Conservation (phyloP, 2,329 filamentous ascomycete species). For the Calonectria ilicicola region DNA sequence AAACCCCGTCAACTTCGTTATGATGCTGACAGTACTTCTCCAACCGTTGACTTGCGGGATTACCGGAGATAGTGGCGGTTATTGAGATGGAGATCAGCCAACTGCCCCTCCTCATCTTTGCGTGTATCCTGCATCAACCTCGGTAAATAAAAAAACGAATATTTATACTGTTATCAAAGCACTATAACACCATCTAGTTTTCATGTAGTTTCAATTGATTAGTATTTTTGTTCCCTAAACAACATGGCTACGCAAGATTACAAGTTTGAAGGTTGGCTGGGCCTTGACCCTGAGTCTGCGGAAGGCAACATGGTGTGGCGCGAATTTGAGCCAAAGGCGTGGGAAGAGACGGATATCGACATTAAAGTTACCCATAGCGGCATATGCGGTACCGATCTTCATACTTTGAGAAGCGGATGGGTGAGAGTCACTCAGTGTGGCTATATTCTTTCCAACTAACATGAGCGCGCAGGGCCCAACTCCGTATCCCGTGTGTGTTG, state of each 20-base stretch:
- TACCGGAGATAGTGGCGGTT: neutral
- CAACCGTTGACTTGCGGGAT: neutral
- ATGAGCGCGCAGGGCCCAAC: neutral
- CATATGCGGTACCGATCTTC: constrained; percentile 72
- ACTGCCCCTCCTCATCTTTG: neutral
- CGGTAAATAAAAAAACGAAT: neutral
- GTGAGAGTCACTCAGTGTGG: constrained; percentile 30
- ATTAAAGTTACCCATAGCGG: constrained; percentile 74
- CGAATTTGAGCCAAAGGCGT: constrained; percentile 70
- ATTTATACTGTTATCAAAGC: neutral
- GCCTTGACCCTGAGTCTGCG: constrained; percentile 52
- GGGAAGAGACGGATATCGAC: constrained; percentile 74
- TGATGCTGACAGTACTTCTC: neutral
- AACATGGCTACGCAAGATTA: constrained; percentile 40
- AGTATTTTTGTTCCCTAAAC: neutral
- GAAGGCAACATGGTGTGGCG: constrained; percentile 66
- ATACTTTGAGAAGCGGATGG: constrained; percentile 68
- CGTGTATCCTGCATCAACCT: neutral
- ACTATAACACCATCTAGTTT: neutral
- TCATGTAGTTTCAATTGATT: neutral
- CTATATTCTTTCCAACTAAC: neutral
- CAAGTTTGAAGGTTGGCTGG: constrained; percentile 66
- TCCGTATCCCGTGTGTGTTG: constrained; percentile 64
- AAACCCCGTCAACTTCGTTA: neutral
- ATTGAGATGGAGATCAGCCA: neutral